phyloP scores from a whole-genome alignment of 257 asterid genomes.

The Primulina huaijiensis region DNA sequence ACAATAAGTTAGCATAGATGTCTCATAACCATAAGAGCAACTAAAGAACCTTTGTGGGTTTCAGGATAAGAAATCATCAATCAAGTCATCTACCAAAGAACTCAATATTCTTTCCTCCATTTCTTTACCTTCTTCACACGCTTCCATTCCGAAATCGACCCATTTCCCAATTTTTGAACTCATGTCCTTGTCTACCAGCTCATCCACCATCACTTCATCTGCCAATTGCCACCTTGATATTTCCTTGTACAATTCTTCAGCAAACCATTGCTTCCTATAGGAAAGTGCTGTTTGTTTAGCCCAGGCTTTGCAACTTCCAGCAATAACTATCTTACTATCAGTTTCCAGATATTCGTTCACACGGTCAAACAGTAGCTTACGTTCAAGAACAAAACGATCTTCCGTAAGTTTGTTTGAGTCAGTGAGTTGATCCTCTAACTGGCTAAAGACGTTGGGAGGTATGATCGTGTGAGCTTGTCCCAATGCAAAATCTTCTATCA shows the following conservation, averaged over 20 bases:
- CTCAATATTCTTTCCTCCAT: constrained; percentile 64
- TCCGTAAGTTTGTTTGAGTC: constrained; percentile 37
- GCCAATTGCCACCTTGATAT: constrained; percentile 57
- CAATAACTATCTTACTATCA: constrained; percentile 35
- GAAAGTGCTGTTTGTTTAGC: constrained; percentile 43
- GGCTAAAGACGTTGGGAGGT: constrained; percentile 51
- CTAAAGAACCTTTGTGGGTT: neutral
- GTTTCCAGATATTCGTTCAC: constrained; percentile 60
- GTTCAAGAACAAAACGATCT: constrained; percentile 46
- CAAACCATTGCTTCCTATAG: constrained; percentile 49
- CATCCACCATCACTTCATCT: constrained; percentile 87
- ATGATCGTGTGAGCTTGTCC: constrained; percentile 56
- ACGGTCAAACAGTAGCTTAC: constrained; percentile 65
- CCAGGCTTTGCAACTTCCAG: constrained; percentile 57
- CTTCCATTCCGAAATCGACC: constrained; percentile 70
- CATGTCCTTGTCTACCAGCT: constrained; percentile 89
- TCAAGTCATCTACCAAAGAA: constrained; percentile 66
- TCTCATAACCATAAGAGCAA: neutral
- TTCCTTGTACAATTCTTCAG: constrained; percentile 60
- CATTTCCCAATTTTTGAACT: constrained; percentile 77
- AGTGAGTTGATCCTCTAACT: constrained; percentile 51
- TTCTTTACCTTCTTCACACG: constrained; percentile 80
- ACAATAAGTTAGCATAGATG: neutral
- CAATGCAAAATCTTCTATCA: constrained; percentile 56
- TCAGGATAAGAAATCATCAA: constrained; percentile 52